Percentiles rank a stretch among this genome's conserved stretches.
These are phyloP conservation scores for Tuber brumale DNA, from an alignment of 495 filamentous ascomycete genomes.

Conservation along the genomic window DNA sequence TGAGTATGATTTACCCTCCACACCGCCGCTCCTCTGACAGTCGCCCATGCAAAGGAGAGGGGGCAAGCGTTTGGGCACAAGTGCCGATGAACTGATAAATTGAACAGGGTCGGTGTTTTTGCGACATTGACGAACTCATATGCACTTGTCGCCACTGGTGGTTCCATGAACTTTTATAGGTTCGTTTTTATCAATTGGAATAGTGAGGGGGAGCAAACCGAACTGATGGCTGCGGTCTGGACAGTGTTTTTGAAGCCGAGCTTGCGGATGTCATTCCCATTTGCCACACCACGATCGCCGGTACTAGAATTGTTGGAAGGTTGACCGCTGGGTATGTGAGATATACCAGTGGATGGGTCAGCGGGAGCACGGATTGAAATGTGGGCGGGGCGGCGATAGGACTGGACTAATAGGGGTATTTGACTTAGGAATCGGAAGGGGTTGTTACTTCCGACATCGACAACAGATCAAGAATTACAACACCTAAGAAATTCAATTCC, in stretches of 20 bases:
- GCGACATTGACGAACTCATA: conserved; percentile 93
- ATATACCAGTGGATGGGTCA: background rate
- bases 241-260: conserved; percentile 83
- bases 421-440: conserved; percentile 80
- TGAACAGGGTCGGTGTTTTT: conserved; percentile 83
- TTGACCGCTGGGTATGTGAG: conserved; percentile 79
- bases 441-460: conserved; percentile 88
- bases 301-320: conserved; percentile 88
- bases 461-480: conserved; percentile 95
- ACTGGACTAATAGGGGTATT: background rate
- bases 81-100: conserved; percentile 27
- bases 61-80: background rate
- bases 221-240: conserved; percentile 7
- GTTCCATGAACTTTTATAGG: conserved; percentile 97
- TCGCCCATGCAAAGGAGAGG: background rate
- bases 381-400: background rate
- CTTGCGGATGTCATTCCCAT: conserved; percentile 96
- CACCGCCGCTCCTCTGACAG: conserved; percentile 22
- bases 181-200: conserved; percentile 35
- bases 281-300: conserved; percentile 94
- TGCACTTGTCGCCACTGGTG: conserved; percentile 83
- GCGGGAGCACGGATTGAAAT: background rate
- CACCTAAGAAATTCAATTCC: conserved; percentile 91
- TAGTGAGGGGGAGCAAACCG: conserved; percentile 1
- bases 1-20: conserved; percentile 60